Base-by-base conservation (phyloP, 140 eudicot genomes). In the Erigeron philadelphicus region DNA sequence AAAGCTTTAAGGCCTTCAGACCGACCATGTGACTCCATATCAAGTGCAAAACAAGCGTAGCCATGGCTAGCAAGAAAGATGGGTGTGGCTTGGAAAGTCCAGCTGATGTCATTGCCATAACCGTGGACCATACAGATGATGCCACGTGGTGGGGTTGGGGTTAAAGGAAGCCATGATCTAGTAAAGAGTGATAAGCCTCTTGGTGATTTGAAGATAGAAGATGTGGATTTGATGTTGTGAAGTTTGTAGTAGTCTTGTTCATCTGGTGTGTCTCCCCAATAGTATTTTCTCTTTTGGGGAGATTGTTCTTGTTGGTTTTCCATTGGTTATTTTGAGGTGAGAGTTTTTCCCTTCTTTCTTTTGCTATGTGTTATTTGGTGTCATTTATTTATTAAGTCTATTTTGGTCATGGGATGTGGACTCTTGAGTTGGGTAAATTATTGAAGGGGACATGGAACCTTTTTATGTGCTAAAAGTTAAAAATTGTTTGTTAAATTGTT, bases 81-180 rank as follows among this genome's bases (percentile, higher is more conserved):
- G 4, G 99, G 82, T 50, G 97, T 93, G 61, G 84, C 70, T 55
- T 89, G 97, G 47, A 93, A 87, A 4, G 90, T 80, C 98, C 95
- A 92, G 82, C 90, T 81, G 86, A 84, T 83, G 84, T 92, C 93
- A 75, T 89, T 88, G 77, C 96, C 96, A 75, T 88, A 92, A 69
- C 98, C 96, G 72, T 92, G 96, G 76, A 88, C 87, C 96, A 92
- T 89, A 59, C 79, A 83, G 83, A 88, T 75, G 84, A 80, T 43
- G 81, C 81, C 98, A 58, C 90, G 88, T 65, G 93, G 89, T 6
- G 93, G 81, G 38, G 38, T 31, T 31, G 38, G 38, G 38, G 38
- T 31, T 31, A 31, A 31, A 31, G 38, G 38, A 31, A 31, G 38
- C 38, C 38, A 31, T 31, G 38, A 31, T 31, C 38, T 31, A 31